These are phyloP conservation scores for Phytophthora fragariaefolia DNA, from an alignment of 352 stramenopile genomes.

Conservation along the genomic window DNA sequence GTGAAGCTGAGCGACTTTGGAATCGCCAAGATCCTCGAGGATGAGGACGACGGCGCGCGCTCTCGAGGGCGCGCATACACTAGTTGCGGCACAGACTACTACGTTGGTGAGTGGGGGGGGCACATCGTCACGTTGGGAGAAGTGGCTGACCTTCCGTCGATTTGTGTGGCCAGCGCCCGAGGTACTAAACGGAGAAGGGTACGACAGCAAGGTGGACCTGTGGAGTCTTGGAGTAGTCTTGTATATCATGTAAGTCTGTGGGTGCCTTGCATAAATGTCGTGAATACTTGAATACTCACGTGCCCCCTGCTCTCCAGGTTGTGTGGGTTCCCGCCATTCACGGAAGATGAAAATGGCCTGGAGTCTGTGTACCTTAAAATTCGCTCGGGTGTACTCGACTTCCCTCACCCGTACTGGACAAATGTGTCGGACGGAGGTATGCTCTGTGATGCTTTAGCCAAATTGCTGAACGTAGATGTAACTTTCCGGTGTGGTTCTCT, in stretches of 20 bases:
- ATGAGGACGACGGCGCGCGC: slow-evolving; percentile 76
- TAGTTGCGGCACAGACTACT: slow-evolving; percentile 89
- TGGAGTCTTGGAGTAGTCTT: slow-evolving; percentile 89
- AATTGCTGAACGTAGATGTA: slow-evolving; percentile 8
- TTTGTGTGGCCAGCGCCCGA: slow-evolving; percentile 58
- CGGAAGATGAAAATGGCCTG: slow-evolving; percentile 82
- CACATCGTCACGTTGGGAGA: not conserved
- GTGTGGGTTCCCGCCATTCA: slow-evolving; percentile 83
- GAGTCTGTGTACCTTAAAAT: slow-evolving; percentile 90
- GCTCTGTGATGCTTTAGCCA: slow-evolving; percentile 3
- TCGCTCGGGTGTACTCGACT: slow-evolving; percentile 76
- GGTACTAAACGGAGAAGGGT: slow-evolving; percentile 85
- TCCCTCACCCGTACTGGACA: slow-evolving; percentile 86
- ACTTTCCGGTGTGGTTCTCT: slow-evolving; percentile 9
- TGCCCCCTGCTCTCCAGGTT: slow-evolving; percentile 43
- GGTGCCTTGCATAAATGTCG: not conserved
- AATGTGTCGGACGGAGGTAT: slow-evolving; percentile 83
- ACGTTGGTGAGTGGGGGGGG: slow-evolving; percentile 65
- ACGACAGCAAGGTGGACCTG: slow-evolving; percentile 88
- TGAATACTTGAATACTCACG: not conserved
- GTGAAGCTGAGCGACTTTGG: slow-evolving; percentile 88
- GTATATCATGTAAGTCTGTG: slow-evolving; percentile 81
- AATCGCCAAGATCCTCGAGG: slow-evolving; percentile 85
- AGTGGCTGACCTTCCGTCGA: slow-evolving; percentile 5
- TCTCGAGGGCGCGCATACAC: slow-evolving; percentile 83